Evolutionary conservation across 352 stramenopile genomes (phyloP), one percentile per base, ranked within the genome.

Genomic region (Phytopythium litorale): DNA sequence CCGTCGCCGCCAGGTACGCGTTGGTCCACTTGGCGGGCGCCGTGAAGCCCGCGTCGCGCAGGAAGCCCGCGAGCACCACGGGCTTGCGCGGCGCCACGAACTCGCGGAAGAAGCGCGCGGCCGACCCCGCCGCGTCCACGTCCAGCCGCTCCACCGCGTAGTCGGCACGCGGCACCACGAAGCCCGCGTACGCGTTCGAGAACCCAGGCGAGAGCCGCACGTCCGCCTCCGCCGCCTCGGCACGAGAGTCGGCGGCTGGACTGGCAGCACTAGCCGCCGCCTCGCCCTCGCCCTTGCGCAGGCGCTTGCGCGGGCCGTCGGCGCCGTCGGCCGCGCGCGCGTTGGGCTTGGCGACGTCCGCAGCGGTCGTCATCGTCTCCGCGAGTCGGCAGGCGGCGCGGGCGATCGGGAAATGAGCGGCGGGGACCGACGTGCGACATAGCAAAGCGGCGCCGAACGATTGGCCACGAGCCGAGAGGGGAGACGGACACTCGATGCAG

Each of bases 71-170:
- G 25, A 96, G 69, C 54, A 97, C 82, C 16, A 97, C 85, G 1
- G 90, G 90, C 61, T 76, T 91, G 40, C 90, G 87, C 19, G 76
- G 84, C 62, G 74, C 76, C 42, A 97, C 75, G 58, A 87, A 97
- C 38, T 81, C 72, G 54, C 71, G 69, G 66, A 94, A 96, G 56
- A 97, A 97, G 52, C 68, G 56, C 64, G 91, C 66, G 1, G 88
- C 81, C 32, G 77, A 85, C 54, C 1, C 38, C 28, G 92, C 51
- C 35, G 75, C 71, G 32, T 53, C 30, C 42, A 91, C 64, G 48
- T 75, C 51, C 60, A 94, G 76, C 59, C 78, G 74, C 33, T 87
- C 71, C 52, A 94, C 67, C 48, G 62, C 4, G 56, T 70, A 87
- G 51, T 80, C 68, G 38, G 72, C 68, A n/a, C 60, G 32, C 0